phyloP scores from a whole-genome alignment of 805 yeast species.

The Saccharomycopsis selenospora region DNA sequence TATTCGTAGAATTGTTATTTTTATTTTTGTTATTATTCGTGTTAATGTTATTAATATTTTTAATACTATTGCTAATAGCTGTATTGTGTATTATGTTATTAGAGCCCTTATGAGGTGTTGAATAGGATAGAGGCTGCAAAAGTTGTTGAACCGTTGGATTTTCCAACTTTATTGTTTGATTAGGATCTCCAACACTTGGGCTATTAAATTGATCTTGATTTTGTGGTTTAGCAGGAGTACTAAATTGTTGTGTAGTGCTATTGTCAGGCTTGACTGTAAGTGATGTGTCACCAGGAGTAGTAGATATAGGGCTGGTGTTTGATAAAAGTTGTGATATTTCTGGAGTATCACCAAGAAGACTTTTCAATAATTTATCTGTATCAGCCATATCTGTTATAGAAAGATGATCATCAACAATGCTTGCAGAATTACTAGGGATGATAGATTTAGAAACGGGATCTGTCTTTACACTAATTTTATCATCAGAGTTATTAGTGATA shows the following conservation, averaged over 20 bases:
- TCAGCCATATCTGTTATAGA: background rate
- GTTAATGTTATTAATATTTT: background rate
- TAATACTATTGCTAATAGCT: background rate
- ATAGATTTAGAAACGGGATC: background rate
- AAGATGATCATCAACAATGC: background rate
- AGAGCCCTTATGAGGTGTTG: background rate
- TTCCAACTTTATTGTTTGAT: background rate
- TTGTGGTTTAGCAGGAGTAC: background rate
- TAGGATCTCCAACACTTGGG: background rate
- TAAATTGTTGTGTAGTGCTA: background rate
- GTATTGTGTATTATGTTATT: background rate
- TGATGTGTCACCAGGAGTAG: too few relatives aligned
- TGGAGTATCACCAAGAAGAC: background rate
- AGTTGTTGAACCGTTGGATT: conserved; percentile 1
- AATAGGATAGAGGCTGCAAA: background rate
- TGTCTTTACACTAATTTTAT: background rate
- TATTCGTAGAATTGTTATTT: background rate
- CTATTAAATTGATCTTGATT: background rate
- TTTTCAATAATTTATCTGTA: background rate
- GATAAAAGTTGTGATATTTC: background rate
- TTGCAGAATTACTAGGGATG: background rate
- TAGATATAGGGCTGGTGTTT: too few relatives aligned
- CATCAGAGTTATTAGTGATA: background rate
- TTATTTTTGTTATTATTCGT: background rate
- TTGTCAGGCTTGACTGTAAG: background rate